Evolutionary conservation across 768 basidiomycete genomes (phyloP).

Genomic region (Naganishia friedmannii): DNA sequence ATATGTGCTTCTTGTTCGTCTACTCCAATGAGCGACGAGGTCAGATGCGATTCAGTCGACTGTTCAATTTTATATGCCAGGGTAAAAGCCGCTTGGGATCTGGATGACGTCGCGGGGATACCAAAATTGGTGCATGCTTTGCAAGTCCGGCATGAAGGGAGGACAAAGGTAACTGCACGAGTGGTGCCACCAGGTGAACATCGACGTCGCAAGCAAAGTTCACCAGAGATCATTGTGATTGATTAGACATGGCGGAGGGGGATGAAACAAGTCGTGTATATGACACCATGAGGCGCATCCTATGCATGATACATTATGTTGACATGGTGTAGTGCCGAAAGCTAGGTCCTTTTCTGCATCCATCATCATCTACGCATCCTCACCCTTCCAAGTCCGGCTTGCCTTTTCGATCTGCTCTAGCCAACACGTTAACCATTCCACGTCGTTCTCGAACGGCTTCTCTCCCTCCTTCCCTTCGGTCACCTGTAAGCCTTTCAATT

Average conservation of each 20-base stretch:
- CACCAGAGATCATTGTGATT: conserved; percentile 13
- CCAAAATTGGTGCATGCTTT: conserved; percentile 28
- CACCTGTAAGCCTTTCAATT: conserved; percentile 1
- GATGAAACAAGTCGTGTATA: neutral
- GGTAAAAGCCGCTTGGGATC: conserved; percentile 56
- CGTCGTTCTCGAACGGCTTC: neutral
- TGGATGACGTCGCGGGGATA: conserved; percentile 46
- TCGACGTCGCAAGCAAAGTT: neutral
- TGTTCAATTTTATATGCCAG: conserved; percentile 79
- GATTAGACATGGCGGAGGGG: neutral
- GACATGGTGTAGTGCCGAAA: no score
- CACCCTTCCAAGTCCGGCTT: conserved; percentile 10
- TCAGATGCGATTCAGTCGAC: conserved; percentile 77
- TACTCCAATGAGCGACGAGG: conserved; percentile 60
- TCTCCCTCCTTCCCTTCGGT: neutral
- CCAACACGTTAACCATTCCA: conserved; percentile 24
- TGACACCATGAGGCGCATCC: neutral
- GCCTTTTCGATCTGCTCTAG: conserved; percentile 25
- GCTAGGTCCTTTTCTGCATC: neutral
- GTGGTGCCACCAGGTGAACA: no score
- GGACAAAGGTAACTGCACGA: neutral
- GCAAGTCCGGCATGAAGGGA: conserved; percentile 5
- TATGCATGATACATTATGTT: no score
- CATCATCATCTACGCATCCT: neutral
- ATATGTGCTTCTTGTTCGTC: conserved; percentile 72